Percentiles rank a stretch among this genome's conserved stretches.
Conservation (phyloP, 495 filamentous ascomycete species). For the Cercophora scortea region DNA sequence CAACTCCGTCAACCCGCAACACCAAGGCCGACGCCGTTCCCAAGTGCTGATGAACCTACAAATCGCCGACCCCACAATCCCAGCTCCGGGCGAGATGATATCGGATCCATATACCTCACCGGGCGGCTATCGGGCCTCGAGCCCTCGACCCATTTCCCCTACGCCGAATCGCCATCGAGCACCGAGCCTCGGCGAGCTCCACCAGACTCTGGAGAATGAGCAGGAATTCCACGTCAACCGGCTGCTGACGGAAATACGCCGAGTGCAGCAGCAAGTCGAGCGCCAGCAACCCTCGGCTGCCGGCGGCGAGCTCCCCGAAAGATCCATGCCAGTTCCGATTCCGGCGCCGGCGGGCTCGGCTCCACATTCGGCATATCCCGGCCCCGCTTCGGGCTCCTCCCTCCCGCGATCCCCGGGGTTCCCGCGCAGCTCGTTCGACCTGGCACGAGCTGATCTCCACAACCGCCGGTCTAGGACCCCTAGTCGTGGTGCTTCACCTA, state of each 20-base stretch:
- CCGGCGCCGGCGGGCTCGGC: conserved; percentile 7
- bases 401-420: conserved; percentile 47
- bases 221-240: conserved; percentile 96
- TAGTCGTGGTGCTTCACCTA: conserved; percentile 48
- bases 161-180: conserved; percentile 57
- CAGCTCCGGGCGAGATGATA: conserved; percentile 57
- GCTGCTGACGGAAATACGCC: conserved; percentile 79
- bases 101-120: conserved; percentile 27
- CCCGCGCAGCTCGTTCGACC: conserved; percentile 48
- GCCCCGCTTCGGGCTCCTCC: conserved; percentile 17
- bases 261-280: conserved; percentile 76
- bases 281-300: conserved; percentile 44
- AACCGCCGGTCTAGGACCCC: conserved; percentile 48
- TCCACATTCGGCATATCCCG: conserved; percentile 19
- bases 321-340: conserved; percentile 40
- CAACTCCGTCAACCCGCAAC: conserved; percentile 48
- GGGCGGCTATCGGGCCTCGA: conserved; percentile 41
- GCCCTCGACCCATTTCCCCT: conserved; percentile 47
- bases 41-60: conserved; percentile 66
- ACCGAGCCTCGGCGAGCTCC: conserved; percentile 86
- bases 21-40: conserved; percentile 57
- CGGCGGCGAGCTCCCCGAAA: conserved; percentile 61
- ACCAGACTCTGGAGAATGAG: conserved; percentile 91
- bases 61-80: conserved; percentile 57
- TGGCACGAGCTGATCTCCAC: conserved; percentile 42